Evolutionary conservation across 2,329 filamentous ascomycete species (phyloP), one percentile per base, ranked within the genome.

Genomic region (Penicillium decumbens): DNA sequence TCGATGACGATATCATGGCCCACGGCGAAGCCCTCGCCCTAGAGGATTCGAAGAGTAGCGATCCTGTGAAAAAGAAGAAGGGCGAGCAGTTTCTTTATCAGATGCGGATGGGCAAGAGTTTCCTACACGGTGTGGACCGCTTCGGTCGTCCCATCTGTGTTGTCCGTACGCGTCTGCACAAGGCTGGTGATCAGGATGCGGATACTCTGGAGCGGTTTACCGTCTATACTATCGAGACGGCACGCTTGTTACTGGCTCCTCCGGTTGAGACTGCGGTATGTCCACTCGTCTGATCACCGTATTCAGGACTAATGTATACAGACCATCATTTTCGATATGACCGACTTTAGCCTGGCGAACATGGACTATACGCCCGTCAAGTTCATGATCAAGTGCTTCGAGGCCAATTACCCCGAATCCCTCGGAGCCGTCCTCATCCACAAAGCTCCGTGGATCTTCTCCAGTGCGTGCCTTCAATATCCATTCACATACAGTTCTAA

Each of bases 331-430:
- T 98, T 98, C 65, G 93, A 98, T 69, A 92, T 98, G 89, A 95
- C 88, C 6, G 83, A 85, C 55, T 97, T 97, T 69, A 88, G 87
- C 15, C 79, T 97, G 75, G 86, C 91, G 13, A 98, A 98, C 72
- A 97, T 98, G 93, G 93, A 98, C 70, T 97, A 97, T 69, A 82
- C 88, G 0, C 92, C 93, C 1, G 89, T 98, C 49, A 98, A 95
- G 65, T 98, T 97, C 74, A 96, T 98, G 87, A 96, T 98, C 71
- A 95, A 95, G 72, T 95, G 91, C 70, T 98, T 98, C 66, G 93
- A 98, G 74, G 93, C 93, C 52, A 97, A 98, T 69, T 98, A 97
- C 62, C 93, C 93, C 0, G 93, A 98, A 70, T 92, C 84, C 41
- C 79, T 98, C 1, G 93, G 92, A 25, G 80, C 87, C 2, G 89